Evolutionary conservation across 208 protist genomes (phyloP).

Genomic region (Borovskyia barvae): DNA sequence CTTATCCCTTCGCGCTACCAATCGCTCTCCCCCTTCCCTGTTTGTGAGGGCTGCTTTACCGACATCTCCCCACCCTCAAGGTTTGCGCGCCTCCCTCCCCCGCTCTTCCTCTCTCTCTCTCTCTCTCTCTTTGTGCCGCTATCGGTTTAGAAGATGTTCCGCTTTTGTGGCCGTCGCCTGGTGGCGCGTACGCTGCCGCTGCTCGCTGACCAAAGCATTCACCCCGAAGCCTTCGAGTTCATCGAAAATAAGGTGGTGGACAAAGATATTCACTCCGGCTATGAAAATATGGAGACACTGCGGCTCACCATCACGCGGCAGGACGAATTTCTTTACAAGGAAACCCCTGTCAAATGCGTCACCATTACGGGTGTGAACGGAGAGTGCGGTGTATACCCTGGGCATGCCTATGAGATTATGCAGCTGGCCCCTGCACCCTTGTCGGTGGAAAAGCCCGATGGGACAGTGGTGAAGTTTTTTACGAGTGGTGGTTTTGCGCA

Average conservation of each 20-base stretch:
- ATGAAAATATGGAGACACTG: conserved; percentile 84
- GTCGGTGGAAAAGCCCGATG: conserved; percentile 75
- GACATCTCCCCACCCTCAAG: no score
- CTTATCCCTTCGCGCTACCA: no score
- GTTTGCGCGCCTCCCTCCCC: neutral
- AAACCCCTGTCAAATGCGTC: conserved; percentile 81
- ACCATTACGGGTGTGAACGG: conserved; percentile 76
- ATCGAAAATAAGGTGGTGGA: conserved; percentile 82
- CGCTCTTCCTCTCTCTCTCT: neutral
- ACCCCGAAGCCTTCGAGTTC: conserved; percentile 87
- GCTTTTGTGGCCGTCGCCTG: conserved; percentile 56
- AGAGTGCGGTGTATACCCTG: conserved; percentile 83
- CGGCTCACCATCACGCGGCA: conserved; percentile 87
- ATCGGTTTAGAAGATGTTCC: conserved; percentile 62
- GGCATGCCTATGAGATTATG: conserved; percentile 88
- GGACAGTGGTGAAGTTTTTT: conserved; percentile 77
- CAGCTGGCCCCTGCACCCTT: conserved; percentile 75
- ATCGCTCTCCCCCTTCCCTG: no score
- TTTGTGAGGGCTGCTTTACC: no score
- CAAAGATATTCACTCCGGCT: conserved; percentile 79
- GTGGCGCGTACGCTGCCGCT: conserved; percentile 61
- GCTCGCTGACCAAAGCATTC: conserved; percentile 34
- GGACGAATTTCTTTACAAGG: conserved; percentile 86
- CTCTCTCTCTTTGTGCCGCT: neutral
- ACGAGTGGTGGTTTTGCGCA: conserved; percentile 89